phyloP scores from a whole-genome alignment of 345 rosid species.

The Brassica rapa region DNA sequence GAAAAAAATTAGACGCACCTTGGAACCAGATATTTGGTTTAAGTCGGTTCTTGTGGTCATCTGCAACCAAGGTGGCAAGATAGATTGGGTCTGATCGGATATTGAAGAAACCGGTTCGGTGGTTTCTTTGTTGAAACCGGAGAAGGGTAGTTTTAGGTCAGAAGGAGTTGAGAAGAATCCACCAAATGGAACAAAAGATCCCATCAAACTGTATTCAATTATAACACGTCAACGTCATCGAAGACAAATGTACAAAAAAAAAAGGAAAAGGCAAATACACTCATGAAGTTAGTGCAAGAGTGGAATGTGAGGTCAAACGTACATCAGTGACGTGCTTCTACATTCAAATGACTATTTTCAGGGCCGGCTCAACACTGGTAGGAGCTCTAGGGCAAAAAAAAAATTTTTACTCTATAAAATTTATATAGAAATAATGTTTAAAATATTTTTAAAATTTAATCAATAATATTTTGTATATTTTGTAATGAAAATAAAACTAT shows the following conservation, averaged over 20 bases:
- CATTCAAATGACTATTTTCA: background rate
- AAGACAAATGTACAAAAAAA: background rate
- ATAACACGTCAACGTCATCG: background rate
- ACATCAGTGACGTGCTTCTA: background rate
- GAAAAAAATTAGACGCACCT: conserved; percentile 48
- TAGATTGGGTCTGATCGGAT: conserved; percentile 61
- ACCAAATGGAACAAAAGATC: conserved; percentile 89
- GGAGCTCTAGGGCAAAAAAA: too few species aligned
- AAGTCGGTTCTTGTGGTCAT: conserved; percentile 50
- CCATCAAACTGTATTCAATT: conserved; percentile 72
- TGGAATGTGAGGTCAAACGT: background rate
- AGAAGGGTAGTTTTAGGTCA: conserved; percentile 51
- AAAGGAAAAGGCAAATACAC: background rate
- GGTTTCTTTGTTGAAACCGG: conserved; percentile 34
- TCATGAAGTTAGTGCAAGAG: conserved; percentile 12
- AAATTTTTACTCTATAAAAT: too few species aligned
- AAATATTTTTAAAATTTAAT: too few species aligned
- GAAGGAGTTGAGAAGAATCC: conserved; percentile 75
- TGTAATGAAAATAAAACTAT: too few species aligned
- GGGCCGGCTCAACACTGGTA: too few species aligned
- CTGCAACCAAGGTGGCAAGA: conserved; percentile 73
- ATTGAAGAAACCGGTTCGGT: conserved; percentile 45
- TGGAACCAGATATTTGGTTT: conserved; percentile 42
- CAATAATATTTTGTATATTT: too few species aligned
- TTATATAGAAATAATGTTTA: too few species aligned